Evolutionary conservation across 257 asterid species (phyloP), one percentile per base, ranked within the genome.

Genomic region (Ocimum tenuiflorum): DNA sequence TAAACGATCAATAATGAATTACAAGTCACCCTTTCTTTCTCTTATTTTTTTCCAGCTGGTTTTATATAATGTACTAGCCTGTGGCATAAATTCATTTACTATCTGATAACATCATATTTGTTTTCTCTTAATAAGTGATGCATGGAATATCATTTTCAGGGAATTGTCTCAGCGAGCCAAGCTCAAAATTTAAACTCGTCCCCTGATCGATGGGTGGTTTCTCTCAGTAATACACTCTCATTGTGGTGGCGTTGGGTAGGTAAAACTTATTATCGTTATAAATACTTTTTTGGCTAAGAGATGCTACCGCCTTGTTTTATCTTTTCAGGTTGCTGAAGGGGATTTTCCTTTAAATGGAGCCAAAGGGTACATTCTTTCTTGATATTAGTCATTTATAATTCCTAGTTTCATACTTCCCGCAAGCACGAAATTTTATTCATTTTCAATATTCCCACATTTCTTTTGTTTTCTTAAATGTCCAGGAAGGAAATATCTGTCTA

Each of bases 161-260:
- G 96, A 60, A 82, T 91, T 67, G 56, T 70, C 60, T 75, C 89
- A 27, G 11, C 63, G 36, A 77, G 53, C 74, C 83, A 84, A 69
- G 48, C 63, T 74, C 85, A 84, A 65, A 45, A 63, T 10, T 71
- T 80, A 31, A 77, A 80, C n/a, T n/a, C n/a, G 59, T 54, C 63
- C 72, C 31, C 88, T 54, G 87, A 85, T 81, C 80, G 71, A 54
- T 91, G 98, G 98, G 77, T 87, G 41, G 64, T 79, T 3, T 65
- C 66, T 65, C 85, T 91, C 61, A 65, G 79, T 56, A 89, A 80
- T 80, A 76, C 82, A 64, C 88, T 91, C 53, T 66, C 75, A 48
- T 35, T 12, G 68, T 85, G 96, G 95, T 91, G 98, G 98, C 96
- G 79, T 71, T 91, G 96, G 96, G 96, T 91, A 82, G 57, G 91